Conservation (phyloP, 1,284 basidiomycete species). For the Neolentinus lepideus region DNA sequence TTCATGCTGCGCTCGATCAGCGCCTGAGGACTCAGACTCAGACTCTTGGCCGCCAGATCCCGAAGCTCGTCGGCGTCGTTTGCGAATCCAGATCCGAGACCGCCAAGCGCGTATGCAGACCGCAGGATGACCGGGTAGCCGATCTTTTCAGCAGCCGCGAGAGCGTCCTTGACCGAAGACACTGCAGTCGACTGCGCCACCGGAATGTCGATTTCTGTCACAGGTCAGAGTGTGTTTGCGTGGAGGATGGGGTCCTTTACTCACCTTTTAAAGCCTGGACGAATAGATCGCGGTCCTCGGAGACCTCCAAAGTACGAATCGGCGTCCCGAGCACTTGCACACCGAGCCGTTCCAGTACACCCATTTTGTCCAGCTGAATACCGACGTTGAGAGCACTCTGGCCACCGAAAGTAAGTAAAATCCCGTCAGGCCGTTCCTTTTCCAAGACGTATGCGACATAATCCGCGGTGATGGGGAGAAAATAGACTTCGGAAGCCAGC, state of each 20-base stretch:
- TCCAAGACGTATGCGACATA: conserved; percentile 99
- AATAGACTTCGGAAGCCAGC: conserved; percentile 95
- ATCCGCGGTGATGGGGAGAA: conserved; percentile 93
- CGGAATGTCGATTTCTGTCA: conserved; percentile 92
- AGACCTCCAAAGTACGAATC: conserved; percentile 90
- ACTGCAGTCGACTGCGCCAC: conserved; percentile 97
- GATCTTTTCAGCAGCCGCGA: conserved; percentile 86
- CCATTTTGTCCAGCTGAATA: conserved; percentile 97
- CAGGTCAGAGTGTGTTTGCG: conserved; percentile 4
- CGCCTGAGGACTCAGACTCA: conserved; percentile 92
- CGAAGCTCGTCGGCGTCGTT: conserved; percentile 93
- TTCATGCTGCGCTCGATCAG: conserved; percentile 98
- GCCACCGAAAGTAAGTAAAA: conserved; percentile 96
- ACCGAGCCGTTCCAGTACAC: conserved; percentile 90
- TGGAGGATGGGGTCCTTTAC: conserved; percentile 9
- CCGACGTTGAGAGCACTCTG: conserved; percentile 98
- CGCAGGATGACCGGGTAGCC: conserved; percentile 98
- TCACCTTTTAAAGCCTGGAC: conserved; percentile 92
- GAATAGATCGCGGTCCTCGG: conserved; percentile 97
- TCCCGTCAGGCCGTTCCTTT: conserved; percentile 97
- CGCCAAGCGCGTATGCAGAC: conserved; percentile 96
- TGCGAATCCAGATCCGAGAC: conserved; percentile 97
- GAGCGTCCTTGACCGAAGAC: conserved; percentile 89
- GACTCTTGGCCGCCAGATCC: conserved; percentile 88
- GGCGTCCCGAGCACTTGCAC: conserved; percentile 95